These are phyloP conservation scores for Pestalotiopsis sp. DNA, from an alignment of 2,329 filamentous ascomycete species.

Conservation along the genomic window DNA sequence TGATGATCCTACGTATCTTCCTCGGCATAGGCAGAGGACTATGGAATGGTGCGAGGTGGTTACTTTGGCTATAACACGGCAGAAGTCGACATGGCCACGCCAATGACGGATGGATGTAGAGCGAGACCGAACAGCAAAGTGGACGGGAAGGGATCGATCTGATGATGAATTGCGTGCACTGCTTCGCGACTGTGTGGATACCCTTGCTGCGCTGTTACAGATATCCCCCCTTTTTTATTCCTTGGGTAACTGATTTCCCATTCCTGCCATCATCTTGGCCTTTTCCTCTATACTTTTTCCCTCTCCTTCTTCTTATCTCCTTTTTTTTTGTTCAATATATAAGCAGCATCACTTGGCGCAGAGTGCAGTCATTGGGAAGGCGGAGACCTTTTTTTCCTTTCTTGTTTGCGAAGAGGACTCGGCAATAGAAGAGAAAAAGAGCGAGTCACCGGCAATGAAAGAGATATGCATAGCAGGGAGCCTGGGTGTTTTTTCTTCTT, in stretches of 20 bases:
- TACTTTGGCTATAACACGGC: conserved; percentile 73
- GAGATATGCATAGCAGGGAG: neutral
- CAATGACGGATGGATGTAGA: too few relatives aligned
- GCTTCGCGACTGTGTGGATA: neutral
- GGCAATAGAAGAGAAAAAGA: neutral
- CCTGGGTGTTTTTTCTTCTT: neutral
- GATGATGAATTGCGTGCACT: neutral
- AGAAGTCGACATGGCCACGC: neutral
- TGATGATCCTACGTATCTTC: conserved; percentile 72
- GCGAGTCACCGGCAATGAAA: neutral
- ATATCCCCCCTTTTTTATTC: neutral
- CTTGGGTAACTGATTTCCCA: neutral
- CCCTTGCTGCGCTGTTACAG: neutral
- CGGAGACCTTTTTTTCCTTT: too few relatives aligned
- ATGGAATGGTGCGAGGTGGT: conserved; percentile 69
- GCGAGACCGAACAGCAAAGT: too few relatives aligned
- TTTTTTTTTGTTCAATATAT: neutral
- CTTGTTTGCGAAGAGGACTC: neutral
- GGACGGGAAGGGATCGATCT: neutral
- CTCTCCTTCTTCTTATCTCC: too few relatives aligned
- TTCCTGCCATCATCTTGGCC: neutral
- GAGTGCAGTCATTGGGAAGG: neutral
- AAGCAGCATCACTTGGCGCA: neutral
- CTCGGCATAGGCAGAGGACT: conserved; percentile 63
- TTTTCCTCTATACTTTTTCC: neutral